Evolutionary conservation across 2,329 filamentous ascomycete species (phyloP).

Genomic region (Colletotrichum paranaense): DNA sequence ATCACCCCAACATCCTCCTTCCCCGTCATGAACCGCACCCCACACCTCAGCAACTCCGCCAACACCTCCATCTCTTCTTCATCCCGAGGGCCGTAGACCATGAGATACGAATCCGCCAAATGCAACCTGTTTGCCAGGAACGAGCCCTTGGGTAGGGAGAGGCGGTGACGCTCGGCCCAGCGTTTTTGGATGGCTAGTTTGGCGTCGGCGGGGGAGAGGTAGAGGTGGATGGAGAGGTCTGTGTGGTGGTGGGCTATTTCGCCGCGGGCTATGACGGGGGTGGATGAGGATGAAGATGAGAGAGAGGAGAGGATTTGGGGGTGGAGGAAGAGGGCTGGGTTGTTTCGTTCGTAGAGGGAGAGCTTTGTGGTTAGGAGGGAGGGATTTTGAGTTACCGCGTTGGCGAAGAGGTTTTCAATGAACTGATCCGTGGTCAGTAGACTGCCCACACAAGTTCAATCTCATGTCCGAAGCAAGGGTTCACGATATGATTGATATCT

Average conservation of each 20-base stretch:
- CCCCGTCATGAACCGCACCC: constrained; percentile 27
- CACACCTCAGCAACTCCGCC: constrained; percentile 5
- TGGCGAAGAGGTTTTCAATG: constrained; percentile 28
- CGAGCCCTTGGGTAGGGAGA: constrained; percentile 41
- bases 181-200: constrained; percentile 46
- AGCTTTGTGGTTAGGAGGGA: constrained; percentile 40
- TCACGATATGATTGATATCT: too few species aligned
- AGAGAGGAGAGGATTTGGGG: neutral
- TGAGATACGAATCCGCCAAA: constrained; percentile 46
- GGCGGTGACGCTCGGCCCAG: constrained; percentile 53
- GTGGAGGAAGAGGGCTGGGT: constrained; percentile 43
- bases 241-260: constrained; percentile 53
- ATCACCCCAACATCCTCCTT: constrained; percentile 7
- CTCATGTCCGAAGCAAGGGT: too few species aligned
- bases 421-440: neutral
- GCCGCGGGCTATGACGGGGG: constrained; percentile 29
- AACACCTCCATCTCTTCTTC: constrained; percentile 46
- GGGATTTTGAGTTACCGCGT: constrained; percentile 41
- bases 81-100: constrained; percentile 54
- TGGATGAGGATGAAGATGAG: neutral
- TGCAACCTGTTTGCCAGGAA: neutral
- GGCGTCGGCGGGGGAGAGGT: constrained; percentile 51
- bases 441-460: too few species aligned
- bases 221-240: constrained; percentile 52
- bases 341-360: constrained; percentile 47